Conservation (phyloP, 345 rosid species). For the Dovyalis caffra region DNA sequence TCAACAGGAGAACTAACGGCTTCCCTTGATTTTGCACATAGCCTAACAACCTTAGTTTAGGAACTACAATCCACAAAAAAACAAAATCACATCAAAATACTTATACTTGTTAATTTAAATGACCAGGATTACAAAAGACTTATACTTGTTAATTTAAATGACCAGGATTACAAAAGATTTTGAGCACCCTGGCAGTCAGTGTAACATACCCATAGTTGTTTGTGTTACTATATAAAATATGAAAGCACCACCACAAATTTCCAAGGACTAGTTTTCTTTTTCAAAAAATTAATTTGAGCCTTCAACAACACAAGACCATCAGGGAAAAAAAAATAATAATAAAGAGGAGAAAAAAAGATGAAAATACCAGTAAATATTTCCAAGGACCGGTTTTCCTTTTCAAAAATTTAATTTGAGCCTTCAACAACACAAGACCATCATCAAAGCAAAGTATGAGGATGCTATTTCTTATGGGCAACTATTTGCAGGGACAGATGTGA, state of each 20-base stretch:
- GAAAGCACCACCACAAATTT: neutral
- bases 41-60: constrained; percentile 74
- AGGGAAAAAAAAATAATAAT: no score
- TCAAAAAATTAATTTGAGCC: neutral
- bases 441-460: neutral
- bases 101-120: neutral
- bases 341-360: neutral
- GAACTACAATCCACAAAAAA: constrained; percentile 11
- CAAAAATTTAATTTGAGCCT: neutral
- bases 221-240: neutral
- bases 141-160: neutral
- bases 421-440: no score
- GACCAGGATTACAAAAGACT: neutral
- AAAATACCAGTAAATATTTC: neutral
- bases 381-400: neutral
- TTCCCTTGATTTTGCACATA: constrained; percentile 99
- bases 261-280: neutral
- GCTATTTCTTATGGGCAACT: neutral
- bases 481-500: neutral
- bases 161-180: neutral
- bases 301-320: neutral
- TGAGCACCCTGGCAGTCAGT: neutral
- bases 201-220: neutral
- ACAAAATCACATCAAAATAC: neutral
- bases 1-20: constrained; percentile 99